A percentile compares a stretch with the other conserved stretches of the same genome.
These are phyloP conservation scores for Aspergillus pseudotamarii DNA, from an alignment of 2,329 filamentous ascomycete genomes.

Conservation along the genomic window DNA sequence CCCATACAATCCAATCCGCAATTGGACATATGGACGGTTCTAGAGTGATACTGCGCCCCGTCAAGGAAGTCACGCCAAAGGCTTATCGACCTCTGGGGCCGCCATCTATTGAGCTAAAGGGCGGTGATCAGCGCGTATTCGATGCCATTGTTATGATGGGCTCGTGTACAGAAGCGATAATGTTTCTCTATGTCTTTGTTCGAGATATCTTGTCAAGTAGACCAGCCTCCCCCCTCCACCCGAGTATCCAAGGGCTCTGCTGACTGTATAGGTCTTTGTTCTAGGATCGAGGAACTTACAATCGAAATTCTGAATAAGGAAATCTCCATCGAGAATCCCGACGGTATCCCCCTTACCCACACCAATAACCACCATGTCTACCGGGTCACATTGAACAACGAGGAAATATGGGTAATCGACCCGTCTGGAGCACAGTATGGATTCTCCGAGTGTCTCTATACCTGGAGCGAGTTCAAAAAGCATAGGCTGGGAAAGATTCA, in stretches of 20 bases:
- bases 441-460: background rate
- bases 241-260: background rate
- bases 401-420: background rate
- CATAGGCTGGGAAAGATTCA: background rate
- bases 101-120: background rate
- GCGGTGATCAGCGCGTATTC: background rate
- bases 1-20: background rate
- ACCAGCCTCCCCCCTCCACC: background rate
- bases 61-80: background rate
- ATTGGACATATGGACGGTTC: background rate
- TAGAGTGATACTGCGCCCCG: no score
- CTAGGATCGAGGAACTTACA: background rate
- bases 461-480: background rate
- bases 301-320: background rate
- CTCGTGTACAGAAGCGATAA: background rate
- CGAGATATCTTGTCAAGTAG: background rate
- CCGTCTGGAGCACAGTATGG: background rate
- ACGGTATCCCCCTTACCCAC: no score
- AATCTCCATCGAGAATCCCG: background rate
- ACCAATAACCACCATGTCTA: background rate
- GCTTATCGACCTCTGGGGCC: background rate
- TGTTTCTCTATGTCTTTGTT: background rate
- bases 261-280: background rate
- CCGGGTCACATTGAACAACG: background rate
- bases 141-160: background rate